Conservation (phyloP, 1,284 basidiomycete species). For the Trichosporon inkin region DNA sequence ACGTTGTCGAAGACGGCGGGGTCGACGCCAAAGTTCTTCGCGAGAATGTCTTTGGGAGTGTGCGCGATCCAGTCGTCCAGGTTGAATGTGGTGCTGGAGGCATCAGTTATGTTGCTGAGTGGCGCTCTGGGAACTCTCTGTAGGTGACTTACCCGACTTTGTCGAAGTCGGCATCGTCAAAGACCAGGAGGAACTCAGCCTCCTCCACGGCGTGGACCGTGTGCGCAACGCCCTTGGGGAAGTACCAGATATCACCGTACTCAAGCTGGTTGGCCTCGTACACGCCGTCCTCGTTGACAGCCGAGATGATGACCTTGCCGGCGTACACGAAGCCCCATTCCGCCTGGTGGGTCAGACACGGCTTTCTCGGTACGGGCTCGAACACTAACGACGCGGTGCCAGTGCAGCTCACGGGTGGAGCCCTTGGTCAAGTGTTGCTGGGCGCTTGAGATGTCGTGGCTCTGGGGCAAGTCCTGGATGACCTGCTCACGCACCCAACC, state of each 20-base stretch:
- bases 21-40: slow-evolving; percentile 64
- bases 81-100: slow-evolving; percentile 56
- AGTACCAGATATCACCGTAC: slow-evolving; percentile 59
- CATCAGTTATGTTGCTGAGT: no score
- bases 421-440: slow-evolving; percentile 67
- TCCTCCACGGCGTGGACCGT: slow-evolving; percentile 51
- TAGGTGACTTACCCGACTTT: slow-evolving; percentile 53
- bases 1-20: slow-evolving; percentile 55
- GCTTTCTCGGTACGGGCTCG: no score
- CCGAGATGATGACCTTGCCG: no score
- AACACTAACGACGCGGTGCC: slow-evolving; percentile 53
- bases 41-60: slow-evolving; percentile 60
- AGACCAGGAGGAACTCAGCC: slow-evolving; percentile 64
- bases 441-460: slow-evolving; percentile 61
- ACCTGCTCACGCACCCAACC: slow-evolving; percentile 58
- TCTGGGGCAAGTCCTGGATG: slow-evolving; percentile 61
- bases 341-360: no score
- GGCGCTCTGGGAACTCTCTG: no score
- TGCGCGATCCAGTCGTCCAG: slow-evolving; percentile 56
- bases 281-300: no score
- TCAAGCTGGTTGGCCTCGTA: slow-evolving; percentile 18
- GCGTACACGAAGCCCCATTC: no score
- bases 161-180: slow-evolving; percentile 61
- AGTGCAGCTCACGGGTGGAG: slow-evolving; percentile 64
- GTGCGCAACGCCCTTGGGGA: slow-evolving; percentile 58